Evolutionary conservation across 176 grass and related monocot genomes (phyloP).

Genomic region (Avena atlantica): DNA sequence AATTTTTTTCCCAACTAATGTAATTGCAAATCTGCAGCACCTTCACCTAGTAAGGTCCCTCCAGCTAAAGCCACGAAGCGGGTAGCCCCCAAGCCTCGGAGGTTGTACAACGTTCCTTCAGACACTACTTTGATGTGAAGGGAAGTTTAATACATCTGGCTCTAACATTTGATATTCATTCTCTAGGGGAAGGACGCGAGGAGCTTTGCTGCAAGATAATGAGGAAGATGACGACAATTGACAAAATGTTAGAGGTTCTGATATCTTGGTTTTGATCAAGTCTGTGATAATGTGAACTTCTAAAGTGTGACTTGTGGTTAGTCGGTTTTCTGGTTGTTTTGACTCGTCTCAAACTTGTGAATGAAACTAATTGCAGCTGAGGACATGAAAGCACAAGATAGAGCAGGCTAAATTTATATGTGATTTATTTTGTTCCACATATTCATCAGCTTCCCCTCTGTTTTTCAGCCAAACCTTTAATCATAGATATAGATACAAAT

Average conservation of each 20-base stretch:
- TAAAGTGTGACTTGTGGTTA: background rate
- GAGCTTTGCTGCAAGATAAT: constrained; percentile 75
- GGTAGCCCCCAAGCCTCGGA: constrained; percentile 50
- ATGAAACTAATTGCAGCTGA: constrained; percentile 32
- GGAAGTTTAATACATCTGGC: constrained; percentile 24
- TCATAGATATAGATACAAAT: too few species aligned
- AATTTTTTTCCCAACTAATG: constrained; percentile 35
- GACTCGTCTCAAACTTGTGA: constrained; percentile 21
- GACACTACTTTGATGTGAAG: constrained; percentile 30
- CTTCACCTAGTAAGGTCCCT: constrained; percentile 46
- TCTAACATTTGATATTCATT: constrained; percentile 27
- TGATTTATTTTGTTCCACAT: background rate
- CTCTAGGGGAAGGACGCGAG: constrained; percentile 68
- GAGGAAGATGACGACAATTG: constrained; percentile 54
- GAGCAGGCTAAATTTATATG: background rate
- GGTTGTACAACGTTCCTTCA: constrained; percentile 50
- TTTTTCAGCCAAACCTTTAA: background rate
- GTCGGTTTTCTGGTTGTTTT: constrained; percentile 14
- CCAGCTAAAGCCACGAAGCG: constrained; percentile 56
- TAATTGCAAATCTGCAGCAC: constrained; percentile 46
- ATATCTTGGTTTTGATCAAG: background rate
- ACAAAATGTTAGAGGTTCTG: constrained; percentile 38
- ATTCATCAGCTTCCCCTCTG: background rate
- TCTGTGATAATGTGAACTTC: background rate
- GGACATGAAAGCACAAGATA: background rate